A percentile compares a stretch with the other conserved stretches of the same genome.
Evolutionary conservation across 805 yeast genomes (phyloP).

Genomic region (Ascoidea rubescens): DNA sequence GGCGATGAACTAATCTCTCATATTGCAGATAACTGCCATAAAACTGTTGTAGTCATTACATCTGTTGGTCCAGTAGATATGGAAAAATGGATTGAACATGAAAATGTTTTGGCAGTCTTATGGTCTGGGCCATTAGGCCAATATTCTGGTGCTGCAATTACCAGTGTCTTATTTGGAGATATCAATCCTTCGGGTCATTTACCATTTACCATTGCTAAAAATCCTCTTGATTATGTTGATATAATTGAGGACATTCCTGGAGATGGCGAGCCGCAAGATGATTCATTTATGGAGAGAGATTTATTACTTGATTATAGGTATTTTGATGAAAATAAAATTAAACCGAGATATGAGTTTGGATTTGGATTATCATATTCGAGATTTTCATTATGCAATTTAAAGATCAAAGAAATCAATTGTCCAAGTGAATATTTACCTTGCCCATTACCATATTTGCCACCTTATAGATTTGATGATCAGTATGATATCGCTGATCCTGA

Average conservation of each 20-base stretch:
- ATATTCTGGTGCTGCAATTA: slow-evolving; percentile 39
- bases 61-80: slow-evolving; percentile 48
- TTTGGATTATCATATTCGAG: slow-evolving; percentile 44
- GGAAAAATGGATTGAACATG: slow-evolving; percentile 41
- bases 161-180: slow-evolving; percentile 46
- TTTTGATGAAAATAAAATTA: slow-evolving; percentile 40
- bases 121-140: slow-evolving; percentile 46
- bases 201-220: slow-evolving; percentile 50
- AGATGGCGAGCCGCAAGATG: slow-evolving; percentile 23
- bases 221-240: slow-evolving; percentile 31
- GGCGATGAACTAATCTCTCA: slow-evolving; percentile 38
- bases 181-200: slow-evolving; percentile 49
- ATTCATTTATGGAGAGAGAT: slow-evolving; percentile 16
- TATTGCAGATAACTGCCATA: slow-evolving; percentile 34
- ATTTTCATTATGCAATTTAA: slow-evolving; percentile 21
- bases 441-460: slow-evolving; percentile 31
- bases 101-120: slow-evolving; percentile 43
- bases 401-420: slow-evolving; percentile 28
- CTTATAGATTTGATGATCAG: slow-evolving; percentile 26
- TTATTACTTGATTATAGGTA: slow-evolving; percentile 38
- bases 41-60: slow-evolving; percentile 45
- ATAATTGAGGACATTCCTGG: slow-evolving; percentile 24
- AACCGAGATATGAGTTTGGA: slow-evolving; percentile 50
- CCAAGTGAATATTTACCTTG: slow-evolving; percentile 21
- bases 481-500: slow-evolving; percentile 35